These are phyloP conservation scores for Setomelanomma holmii DNA, from an alignment of 2,329 filamentous ascomycete genomes.

Conservation along the genomic window DNA sequence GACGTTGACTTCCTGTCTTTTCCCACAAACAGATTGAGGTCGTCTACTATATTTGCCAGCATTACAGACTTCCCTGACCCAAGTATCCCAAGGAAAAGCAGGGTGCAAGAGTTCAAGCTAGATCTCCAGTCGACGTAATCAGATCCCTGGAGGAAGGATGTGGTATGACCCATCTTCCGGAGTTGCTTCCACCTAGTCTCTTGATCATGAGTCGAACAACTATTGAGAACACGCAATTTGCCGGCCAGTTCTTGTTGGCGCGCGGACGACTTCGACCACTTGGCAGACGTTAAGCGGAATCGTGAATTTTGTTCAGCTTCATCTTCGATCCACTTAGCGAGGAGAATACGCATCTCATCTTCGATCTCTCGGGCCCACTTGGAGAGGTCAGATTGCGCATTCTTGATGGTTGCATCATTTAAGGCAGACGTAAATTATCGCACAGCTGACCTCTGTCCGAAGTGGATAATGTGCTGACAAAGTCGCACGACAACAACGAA, in stretches of 20 bases:
- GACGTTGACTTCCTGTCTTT: neutral
- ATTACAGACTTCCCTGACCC: constrained; percentile 56
- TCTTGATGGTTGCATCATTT: neutral
- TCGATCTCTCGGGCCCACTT: constrained; percentile 42
- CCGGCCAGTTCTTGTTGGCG: constrained; percentile 20
- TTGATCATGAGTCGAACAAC: constrained; percentile 53
- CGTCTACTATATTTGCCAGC: constrained; percentile 52
- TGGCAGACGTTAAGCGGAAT: constrained; percentile 25
- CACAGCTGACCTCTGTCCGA: constrained; percentile 39
- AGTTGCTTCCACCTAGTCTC: constrained; percentile 52
- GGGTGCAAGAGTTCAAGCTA: constrained; percentile 26
- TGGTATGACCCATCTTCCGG: constrained; percentile 50
- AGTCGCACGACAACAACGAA: constrained; percentile 45
- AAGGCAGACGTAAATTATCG: neutral
- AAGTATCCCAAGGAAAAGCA: constrained; percentile 50
- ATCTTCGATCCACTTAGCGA: constrained; percentile 13
- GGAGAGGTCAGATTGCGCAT: neutral
- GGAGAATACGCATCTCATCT: constrained; percentile 36
- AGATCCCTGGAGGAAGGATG: constrained; percentile 22
- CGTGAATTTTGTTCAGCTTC: constrained; percentile 34
- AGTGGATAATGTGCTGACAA: constrained; percentile 46
- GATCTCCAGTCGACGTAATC: constrained; percentile 41
- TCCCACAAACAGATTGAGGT: constrained; percentile 15
- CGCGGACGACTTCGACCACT: constrained; percentile 22
- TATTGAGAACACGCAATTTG: constrained; percentile 44